These are phyloP conservation scores for Bruguiera sexangula DNA, from an alignment of 345 rosid species.

Conservation along the genomic window DNA sequence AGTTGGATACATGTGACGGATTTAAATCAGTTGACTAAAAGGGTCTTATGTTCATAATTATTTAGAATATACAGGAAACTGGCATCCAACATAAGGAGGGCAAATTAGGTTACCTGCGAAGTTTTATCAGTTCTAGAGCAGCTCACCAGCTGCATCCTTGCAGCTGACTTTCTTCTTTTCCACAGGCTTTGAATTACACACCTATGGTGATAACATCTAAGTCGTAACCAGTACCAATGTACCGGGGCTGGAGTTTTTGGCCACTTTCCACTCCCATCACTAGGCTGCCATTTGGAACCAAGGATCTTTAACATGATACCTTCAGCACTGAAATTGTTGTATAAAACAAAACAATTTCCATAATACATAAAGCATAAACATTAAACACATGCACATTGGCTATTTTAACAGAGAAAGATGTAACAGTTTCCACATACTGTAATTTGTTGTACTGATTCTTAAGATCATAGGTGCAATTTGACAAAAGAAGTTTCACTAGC, in stretches of 20 bases:
- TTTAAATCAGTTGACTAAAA: too few species aligned
- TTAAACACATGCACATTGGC: too few species aligned
- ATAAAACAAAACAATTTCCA: neutral
- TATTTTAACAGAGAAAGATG: neutral
- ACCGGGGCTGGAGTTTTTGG: slow-evolving; percentile 86
- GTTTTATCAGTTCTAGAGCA: too few species aligned
- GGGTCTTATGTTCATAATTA: too few species aligned
- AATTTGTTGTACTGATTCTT: neutral
- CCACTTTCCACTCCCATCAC: slow-evolving; percentile 98
- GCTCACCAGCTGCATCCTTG: too few species aligned
- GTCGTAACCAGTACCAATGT: slow-evolving; percentile 72
- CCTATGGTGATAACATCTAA: slow-evolving; percentile 92
- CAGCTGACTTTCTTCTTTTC: too few species aligned
- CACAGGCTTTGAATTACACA: slow-evolving; percentile 20
- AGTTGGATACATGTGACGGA: too few species aligned
- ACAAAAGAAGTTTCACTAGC: too few species aligned
- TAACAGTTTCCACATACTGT: neutral
- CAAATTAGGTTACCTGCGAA: too few species aligned
- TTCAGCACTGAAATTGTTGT: slow-evolving; percentile 55
- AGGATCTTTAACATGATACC: slow-evolving; percentile 82
- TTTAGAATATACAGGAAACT: too few species aligned
- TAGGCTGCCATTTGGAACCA: slow-evolving; percentile 91
- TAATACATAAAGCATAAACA: neutral
- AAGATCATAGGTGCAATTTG: too few species aligned
- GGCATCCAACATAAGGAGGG: too few species aligned